Evolutionary conservation across 805 yeast genomes (phyloP), one percentile per base, ranked within the genome.

Genomic region (Pichia pseudocactophila): DNA sequence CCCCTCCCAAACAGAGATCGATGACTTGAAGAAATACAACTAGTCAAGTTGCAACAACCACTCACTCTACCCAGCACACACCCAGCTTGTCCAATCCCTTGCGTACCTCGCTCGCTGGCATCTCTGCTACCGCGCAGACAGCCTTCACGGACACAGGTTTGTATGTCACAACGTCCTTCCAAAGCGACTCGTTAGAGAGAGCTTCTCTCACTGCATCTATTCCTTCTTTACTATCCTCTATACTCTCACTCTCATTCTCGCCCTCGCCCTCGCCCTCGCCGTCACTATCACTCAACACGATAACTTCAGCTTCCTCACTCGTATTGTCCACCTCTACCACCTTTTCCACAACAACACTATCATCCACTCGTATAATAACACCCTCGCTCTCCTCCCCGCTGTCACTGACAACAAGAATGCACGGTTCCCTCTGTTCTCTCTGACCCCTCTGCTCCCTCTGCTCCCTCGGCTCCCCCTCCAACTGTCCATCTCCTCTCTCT

Each of bases 21-120:
- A 52, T 4, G 60, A 59, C 18, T 43, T 58, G 20, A 51, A 59
- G 25, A 57, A 57, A 26, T 61, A 53, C 38, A 42, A 53, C 7
- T 60, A 41, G 35, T 30, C n/a, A n/a, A n/a, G n/a, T n/a, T n/a
- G n/a, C n/a, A n/a, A n/a, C n/a, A n/a, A n/a, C n/a, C n/a, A 12
- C 17, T 8, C 20, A 27, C 4, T 44, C 50, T 1, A 58, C 51
- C 48, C 55, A 51, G 45, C 58, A 51, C 4, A 60, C 40, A 3
- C 65, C 64, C 33, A 57, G 34, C 17, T 50, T 51, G 39, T 62
- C 65, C 25, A 61, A 43, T 35, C 54, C 51, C 7, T 53, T 53
- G 11, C 51, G 40, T 4, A 61, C 31, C 11, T 28, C 31, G 5
- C 11, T 28, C 15, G 5, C 4, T 28, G 31, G 13, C 6, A 28